Evolutionary conservation across 495 filamentous ascomycete genomes (phyloP), one percentile per base, ranked within the genome.

Genomic region (Sphaerosporella brunnea): DNA sequence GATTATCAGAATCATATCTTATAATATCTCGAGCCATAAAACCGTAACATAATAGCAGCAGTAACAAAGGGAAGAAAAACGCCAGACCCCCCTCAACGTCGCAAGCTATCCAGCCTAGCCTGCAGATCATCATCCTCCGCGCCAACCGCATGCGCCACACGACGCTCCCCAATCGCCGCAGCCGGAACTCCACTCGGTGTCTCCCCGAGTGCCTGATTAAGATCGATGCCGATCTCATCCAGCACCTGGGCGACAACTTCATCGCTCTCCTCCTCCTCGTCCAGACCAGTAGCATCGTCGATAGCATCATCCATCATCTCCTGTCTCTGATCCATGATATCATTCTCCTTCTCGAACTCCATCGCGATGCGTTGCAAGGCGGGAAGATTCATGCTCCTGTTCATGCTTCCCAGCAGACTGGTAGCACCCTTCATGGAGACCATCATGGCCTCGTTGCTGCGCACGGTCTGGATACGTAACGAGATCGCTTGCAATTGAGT

Each of bases 241-340:
- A 96, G 63, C 3, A 97, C 82, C 60, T 94, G 83, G 60, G 92
- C 87, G 21, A 97, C 83, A 36, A 97, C 82, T 65, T 97, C 92
- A 51, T 97, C 90, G 8, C 85, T 84, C 60, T 87, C 82, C 53
- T 84, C 85, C 52, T 86, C 82, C 55, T 84, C 80, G 47, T 90
- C 76, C 23, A 94, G 71, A 13, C 92, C 90, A 42, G 88, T 96
- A 32, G 86, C 90, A 62, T 97, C 92, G 63, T 97, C 92, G 41
- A 96, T 92, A n/a, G 84, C 90, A 65, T 96, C 92, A 60, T 94
- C 90, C 92, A 97, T 95, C 84, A 96, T 96, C 60, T 97, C 90
- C 66, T 96, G 85, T 50, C 90, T 73, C 66, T 96, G 83, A 62
- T 97, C 90, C 90, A 97, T 97, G 43, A 96, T 83, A 54, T 95